A percentile compares a stretch with the other conserved stretches of the same genome.
Evolutionary conservation across 768 basidiomycete genomes (phyloP).

Genomic region (Hemileccinum rubropunctum): DNA sequence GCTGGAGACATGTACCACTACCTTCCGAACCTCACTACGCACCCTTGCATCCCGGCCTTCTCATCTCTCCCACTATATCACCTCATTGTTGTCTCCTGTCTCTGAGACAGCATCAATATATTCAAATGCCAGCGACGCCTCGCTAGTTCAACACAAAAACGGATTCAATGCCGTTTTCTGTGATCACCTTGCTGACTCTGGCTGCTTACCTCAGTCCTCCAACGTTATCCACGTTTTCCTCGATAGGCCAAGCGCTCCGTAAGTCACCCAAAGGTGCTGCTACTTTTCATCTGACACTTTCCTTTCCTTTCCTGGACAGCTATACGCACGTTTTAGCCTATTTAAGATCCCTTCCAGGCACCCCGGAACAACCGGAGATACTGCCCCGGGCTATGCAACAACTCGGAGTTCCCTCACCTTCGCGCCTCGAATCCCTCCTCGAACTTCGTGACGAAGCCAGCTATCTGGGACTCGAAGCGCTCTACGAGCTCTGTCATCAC

Average conservation of each 20-base stretch:
- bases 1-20: constrained; percentile 69
- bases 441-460: constrained; percentile 78
- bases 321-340: constrained; percentile 71
- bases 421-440: constrained; percentile 62
- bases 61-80: constrained; percentile 57
- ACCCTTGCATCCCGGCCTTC: constrained; percentile 72
- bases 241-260: constrained; percentile 79
- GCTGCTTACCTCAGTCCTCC: constrained; percentile 45
- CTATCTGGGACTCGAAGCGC: constrained; percentile 65
- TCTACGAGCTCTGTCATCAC: constrained; percentile 63
- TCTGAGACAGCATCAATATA: constrained; percentile 55
- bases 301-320: constrained; percentile 33
- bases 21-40: constrained; percentile 61
- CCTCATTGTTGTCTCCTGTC: constrained; percentile 40
- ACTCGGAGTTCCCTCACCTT: constrained; percentile 40
- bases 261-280: constrained; percentile 32
- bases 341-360: constrained; percentile 55
- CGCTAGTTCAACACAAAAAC: constrained; percentile 17
- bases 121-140: constrained; percentile 45
- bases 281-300: neutral
- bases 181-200: constrained; percentile 61
- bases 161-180: constrained; percentile 53
- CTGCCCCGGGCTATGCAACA: constrained; percentile 59
- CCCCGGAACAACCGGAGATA: constrained; percentile 44
- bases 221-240: constrained; percentile 68